phyloP scores from a whole-genome alignment of 1,284 basidiomycete genomes.

The Sanguinoderma infundibulare region DNA sequence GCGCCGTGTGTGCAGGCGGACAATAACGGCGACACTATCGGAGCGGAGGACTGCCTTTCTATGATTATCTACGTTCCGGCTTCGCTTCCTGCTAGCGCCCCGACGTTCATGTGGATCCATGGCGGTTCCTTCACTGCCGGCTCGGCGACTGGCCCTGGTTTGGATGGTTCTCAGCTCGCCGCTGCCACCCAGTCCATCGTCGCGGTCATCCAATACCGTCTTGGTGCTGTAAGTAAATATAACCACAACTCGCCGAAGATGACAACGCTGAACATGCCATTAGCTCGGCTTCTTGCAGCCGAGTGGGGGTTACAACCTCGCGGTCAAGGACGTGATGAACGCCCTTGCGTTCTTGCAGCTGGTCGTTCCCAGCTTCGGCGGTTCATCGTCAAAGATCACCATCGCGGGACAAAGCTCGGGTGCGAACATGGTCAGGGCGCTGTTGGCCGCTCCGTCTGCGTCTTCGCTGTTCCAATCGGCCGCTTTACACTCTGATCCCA shows the following conservation, averaged over 20 bases:
- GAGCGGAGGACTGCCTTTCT: conserved; percentile 80
- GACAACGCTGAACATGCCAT: conserved; percentile 1
- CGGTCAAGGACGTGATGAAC: conserved; percentile 71
- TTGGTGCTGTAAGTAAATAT: conserved; percentile 68
- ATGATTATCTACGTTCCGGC: conserved; percentile 75
- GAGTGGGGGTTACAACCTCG: conserved; percentile 69
- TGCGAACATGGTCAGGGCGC: conserved; percentile 77
- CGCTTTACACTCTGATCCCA: conserved; percentile 85
- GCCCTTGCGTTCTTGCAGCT: conserved; percentile 69
- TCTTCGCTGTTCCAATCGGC: conserved; percentile 70
- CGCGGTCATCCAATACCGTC: conserved; percentile 84
- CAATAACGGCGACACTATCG: conserved; percentile 45
- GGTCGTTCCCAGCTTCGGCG: conserved; percentile 73
- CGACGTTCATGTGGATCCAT: conserved; percentile 80
- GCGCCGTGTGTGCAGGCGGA: conserved; percentile 69
- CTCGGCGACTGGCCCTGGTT: conserved; percentile 70
- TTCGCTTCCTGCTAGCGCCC: conserved; percentile 43
- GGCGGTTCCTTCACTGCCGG: conserved; percentile 85
- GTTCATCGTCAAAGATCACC: conserved; percentile 67
- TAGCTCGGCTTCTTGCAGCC: conserved; percentile 81
- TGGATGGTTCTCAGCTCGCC: conserved; percentile 83
- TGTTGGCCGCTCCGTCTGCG: conserved; percentile 71
- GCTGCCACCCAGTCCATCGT: conserved; percentile 77
- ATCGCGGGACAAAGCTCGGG: conserved; percentile 90
- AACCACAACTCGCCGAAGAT: background rate